Evolutionary conservation across 2,329 filamentous ascomycete genomes (phyloP), one percentile per base, ranked within the genome.

Genomic region (Aspergillus fischeri): DNA sequence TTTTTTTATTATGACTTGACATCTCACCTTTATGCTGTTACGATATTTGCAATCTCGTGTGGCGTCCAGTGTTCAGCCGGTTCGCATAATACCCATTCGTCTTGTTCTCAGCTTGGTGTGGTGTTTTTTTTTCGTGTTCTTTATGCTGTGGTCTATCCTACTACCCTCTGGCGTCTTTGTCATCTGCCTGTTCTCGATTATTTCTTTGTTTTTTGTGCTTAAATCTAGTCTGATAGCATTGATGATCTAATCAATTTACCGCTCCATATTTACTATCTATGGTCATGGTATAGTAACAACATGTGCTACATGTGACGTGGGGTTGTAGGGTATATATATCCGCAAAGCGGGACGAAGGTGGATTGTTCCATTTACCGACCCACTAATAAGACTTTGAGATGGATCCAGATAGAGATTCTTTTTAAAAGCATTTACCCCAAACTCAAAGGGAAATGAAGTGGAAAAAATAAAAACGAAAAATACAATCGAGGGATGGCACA

Each of bases 61-160:
- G 50, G 21, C 58, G 41, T 61, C 32, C 32, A 52, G 49, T 62
- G 25, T 54, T 58, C 10, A 25, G 9, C 44, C 21, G 44, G 21
- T 56, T 47, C 51, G 68, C 67, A 67, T 56, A 70, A 69, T 70
- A 70, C 68, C 68, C 66, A 60, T 41, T 38, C 59, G 44, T 51
- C 32, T 53, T 42, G 49, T 45, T 56, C 49, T 51, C n/a, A 20
- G 42, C 9, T 4, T 20, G 42, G 42, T 10, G n/a, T 51, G 14
- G 14, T 10, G 32, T 14, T 14, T 5, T 38, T 44, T 14, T 11
- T 53, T 21, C 50, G 24, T 28, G 47, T 56, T 45, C 14, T 48
- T 3, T 51, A 25, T 57, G 17, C 11, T 57, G n/a, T 20, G n/a
- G 8, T 20, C 20, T 45, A 45, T 45, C 10, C 42, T 21, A 21